Base-by-base conservation (phyloP, 2,329 filamentous ascomycete genomes). In the Emericellopsis atlantica region DNA sequence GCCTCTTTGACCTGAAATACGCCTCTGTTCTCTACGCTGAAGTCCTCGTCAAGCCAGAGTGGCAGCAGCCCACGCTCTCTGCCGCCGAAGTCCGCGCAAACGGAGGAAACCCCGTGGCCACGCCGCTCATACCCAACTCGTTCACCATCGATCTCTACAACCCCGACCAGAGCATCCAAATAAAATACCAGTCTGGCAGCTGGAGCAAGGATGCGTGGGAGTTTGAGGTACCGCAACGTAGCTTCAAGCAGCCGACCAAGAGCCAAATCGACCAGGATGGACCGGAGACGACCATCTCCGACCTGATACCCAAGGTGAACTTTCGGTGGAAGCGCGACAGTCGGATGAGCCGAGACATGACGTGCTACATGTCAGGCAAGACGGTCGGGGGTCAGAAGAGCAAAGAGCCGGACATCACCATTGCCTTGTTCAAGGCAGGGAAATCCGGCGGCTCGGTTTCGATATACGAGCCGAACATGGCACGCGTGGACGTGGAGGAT, bases 131-230 rank as follows among this genome's bases (percentile, higher is more conserved):
- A 23, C 89, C 90, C 0, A 79, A 81, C 43, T 69, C 76, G 40
- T 95, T 96, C 58, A 71, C 73, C n/a, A 72, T 96, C 32, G 82
- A 90, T 51, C 78, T 98, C 4, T 96, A 95, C 69, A 92, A 95
- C 56, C 92, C 92, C 0, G 90, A 96, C 57, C 87, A 92, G 59
- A 74, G 83, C 50, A 68, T 96, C 16, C 52, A 69, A 1, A 74
- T 96, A 31, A 79, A 74, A 50, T 74, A 80, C 52, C 77, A 83
- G 49, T 72, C 80, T 33, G 81, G 84, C 29, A 79, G 81, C 45
- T 94, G 88, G 82, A 88, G 82, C 46, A 81, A 79, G 45, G 78
- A 87, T 40, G 76, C 76, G 41, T 98, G 90, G 81, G 86, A 92
- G 48, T 96, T 98, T 60, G 85, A 90, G 58, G 80, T 98, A 62